phyloP scores from a whole-genome alignment of 352 stramenopile species.

The Phytophthora europaea region DNA sequence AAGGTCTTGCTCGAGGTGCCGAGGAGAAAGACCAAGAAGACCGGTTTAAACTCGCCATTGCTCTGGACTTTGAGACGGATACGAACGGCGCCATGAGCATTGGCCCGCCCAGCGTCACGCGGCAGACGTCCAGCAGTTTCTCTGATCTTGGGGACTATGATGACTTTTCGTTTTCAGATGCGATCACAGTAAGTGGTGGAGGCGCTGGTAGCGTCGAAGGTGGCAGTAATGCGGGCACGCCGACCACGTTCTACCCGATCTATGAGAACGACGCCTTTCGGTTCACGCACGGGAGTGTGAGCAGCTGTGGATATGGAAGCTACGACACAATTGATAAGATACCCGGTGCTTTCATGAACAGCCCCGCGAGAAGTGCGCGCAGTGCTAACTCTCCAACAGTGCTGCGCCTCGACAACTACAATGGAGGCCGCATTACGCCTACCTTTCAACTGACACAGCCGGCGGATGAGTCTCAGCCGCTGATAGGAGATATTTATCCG shows the following conservation, averaged over 20 bases:
- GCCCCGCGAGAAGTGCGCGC: slow-evolving; percentile 46
- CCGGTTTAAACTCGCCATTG: slow-evolving; percentile 63
- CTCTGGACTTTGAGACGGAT: slow-evolving; percentile 76
- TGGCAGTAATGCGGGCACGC: slow-evolving; percentile 46
- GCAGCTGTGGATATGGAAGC: slow-evolving; percentile 54
- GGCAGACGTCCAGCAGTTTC: slow-evolving; percentile 90
- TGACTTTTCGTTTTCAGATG: slow-evolving; percentile 81
- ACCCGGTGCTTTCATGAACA: slow-evolving; percentile 38
- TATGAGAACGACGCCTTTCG: slow-evolving; percentile 82
- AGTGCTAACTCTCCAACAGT: slow-evolving; percentile 39
- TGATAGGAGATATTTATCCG: slow-evolving; percentile 76
- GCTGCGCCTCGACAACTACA: slow-evolving; percentile 47
- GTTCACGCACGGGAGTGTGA: slow-evolving; percentile 66
- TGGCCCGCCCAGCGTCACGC: slow-evolving; percentile 57
- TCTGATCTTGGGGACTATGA: slow-evolving; percentile 90
- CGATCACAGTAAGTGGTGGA: slow-evolving; percentile 47
- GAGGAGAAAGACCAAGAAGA: slow-evolving; percentile 45
- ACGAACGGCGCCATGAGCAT: slow-evolving; percentile 44
- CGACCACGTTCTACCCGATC: slow-evolving; percentile 81
- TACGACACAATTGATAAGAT: slow-evolving; percentile 53
- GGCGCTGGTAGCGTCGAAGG: slow-evolving; percentile 42
- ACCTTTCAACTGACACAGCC: slow-evolving; percentile 64
- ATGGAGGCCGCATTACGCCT: slow-evolving; percentile 65
- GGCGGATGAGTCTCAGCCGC: slow-evolving; percentile 68
- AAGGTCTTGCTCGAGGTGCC: slow-evolving; percentile 28